Base-by-base conservation (phyloP, 495 filamentous ascomycete genomes). In the Xylaria telfairii region DNA sequence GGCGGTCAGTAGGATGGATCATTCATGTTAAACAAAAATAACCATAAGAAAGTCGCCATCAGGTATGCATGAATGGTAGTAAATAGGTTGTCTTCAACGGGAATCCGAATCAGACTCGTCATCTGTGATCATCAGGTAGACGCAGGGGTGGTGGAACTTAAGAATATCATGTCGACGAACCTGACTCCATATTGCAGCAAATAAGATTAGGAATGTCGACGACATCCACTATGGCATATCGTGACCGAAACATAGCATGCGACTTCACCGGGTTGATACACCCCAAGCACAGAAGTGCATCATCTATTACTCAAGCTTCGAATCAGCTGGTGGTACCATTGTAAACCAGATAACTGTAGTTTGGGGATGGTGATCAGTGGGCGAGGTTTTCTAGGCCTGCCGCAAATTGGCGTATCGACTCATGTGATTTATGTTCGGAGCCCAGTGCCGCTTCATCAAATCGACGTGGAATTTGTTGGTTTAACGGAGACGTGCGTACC, bases 381-480 rank as follows among this genome's bases (percentile, higher is more conserved):
- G 93, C 94, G 89, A 97, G 95, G 96, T 97, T 99, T 99, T 97
- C 95, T 97, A 98, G 93, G 96, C 95, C 95, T 97, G 93, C 93
- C 95, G 80, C 93, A 93, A 93, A 89, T 86, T 88, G 94, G 93
- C 93, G 85, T 96, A 83, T 97, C 93, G 90, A 81, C 84, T 94
- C 92, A 94, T 85, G 79, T 82, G 71, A 80, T 76, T 84, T 73
- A 75, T 81, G 78, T 85, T 98, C 95, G 93, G 95, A 97, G 96
- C 96, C 96, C 96, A 99, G 96, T 99, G 96, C 95, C 95, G 87
- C 87, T 93, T 97, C 95, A 98, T 99, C 95, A 93, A 92, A 76
- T 76, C 69, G 75, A 65, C 30, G 47, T 60, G 54, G 56, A 77
- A n/a, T 9, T 26, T 26, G 17, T 30, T 7, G 62, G 44, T 65